phyloP scores from a whole-genome alignment of 805 yeast species.

The Metschnikowia peoriensis region DNA sequence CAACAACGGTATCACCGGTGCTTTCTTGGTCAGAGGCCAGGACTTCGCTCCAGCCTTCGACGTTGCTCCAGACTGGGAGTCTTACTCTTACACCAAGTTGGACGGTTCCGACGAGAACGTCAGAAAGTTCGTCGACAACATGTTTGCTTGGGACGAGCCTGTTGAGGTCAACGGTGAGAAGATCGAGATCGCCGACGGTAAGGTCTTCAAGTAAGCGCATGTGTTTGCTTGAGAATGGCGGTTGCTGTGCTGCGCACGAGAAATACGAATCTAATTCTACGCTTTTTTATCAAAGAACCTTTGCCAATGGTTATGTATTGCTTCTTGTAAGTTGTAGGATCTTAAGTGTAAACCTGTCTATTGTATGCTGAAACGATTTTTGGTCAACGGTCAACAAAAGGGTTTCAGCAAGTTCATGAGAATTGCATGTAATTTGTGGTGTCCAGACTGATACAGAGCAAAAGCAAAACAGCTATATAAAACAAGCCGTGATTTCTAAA shows the following conservation, averaged over 20 bases:
- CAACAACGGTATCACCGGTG: constrained; percentile 96
- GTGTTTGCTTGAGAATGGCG: neutral
- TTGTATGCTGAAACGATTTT: neutral
- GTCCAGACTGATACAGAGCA: too few relatives aligned
- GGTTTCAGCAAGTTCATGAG: too few relatives aligned
- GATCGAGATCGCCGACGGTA: constrained; percentile 94
- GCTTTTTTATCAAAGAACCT: neutral
- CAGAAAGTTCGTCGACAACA: constrained; percentile 78
- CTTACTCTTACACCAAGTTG: constrained; percentile 78
- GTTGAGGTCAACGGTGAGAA: constrained; percentile 72
- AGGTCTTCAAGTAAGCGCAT: constrained; percentile 78
- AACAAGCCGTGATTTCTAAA: too few relatives aligned
- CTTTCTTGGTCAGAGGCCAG: constrained; percentile 93
- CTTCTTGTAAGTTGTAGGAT: neutral
- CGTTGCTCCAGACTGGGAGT: constrained; percentile 99
- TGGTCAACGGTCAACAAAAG: too few relatives aligned
- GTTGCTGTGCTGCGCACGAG: neutral
- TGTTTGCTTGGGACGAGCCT: constrained; percentile 99
- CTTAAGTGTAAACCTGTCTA: neutral
- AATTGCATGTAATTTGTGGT: too few relatives aligned
- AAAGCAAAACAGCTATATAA: too few relatives aligned
- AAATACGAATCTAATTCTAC: constrained; percentile 1
- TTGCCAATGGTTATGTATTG: neutral
- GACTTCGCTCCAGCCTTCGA: constrained; percentile 88
- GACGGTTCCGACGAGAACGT: constrained; percentile 76